Base-by-base conservation (phyloP, 2,329 filamentous ascomycete genomes). In the Chrysosphaeria jannelii region DNA sequence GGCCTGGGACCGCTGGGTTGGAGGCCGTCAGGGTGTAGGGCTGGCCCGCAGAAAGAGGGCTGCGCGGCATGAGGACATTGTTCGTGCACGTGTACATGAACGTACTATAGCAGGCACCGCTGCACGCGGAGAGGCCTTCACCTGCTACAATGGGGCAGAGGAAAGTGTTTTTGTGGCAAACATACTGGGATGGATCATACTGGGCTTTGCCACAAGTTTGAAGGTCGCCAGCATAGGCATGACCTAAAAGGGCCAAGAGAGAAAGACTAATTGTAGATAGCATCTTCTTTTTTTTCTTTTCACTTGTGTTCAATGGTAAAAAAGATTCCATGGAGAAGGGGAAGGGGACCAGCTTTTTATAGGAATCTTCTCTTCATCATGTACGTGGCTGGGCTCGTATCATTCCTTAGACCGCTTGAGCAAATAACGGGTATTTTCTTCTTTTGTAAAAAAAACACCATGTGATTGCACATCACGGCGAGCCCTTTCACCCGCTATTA, bases 101-200 rank as follows among this genome's bases (percentile, higher is more conserved):
- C 24, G 31, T 35, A 35, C 33, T 37, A 36, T 39, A 44, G 36
- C 41, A 44, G 21, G 39, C 38, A 20, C 38, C 37, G 23, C 30
- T 33, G 34, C 41, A 44, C 31, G 35, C 34, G 9, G 35, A 35
- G 8, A 43, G 36, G 6, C 34, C 31, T 31, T 44, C 41, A 26
- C 40, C 41, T 10, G 37, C 37, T 10, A 31, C 27, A 25, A 43
- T 29, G 25, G 39, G 41, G 32, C 41, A 44, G 22, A 44, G 34
- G 19, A 40, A 37, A 19, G 34, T 28, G 29, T 31, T 30, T 28
- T 33, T 23, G 27, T 33, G 34, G 30, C 41, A 44, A 22, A 42
- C 34, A 26, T 41, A 41, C 35, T 25, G 23, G 10, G 26, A 13
- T 10, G 29, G 23, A 27, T 33, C 31, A 23, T 32, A 33, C 15